Conservation (phyloP, 2,329 filamentous ascomycete species). For the Microdochium bolleyi region DNA sequence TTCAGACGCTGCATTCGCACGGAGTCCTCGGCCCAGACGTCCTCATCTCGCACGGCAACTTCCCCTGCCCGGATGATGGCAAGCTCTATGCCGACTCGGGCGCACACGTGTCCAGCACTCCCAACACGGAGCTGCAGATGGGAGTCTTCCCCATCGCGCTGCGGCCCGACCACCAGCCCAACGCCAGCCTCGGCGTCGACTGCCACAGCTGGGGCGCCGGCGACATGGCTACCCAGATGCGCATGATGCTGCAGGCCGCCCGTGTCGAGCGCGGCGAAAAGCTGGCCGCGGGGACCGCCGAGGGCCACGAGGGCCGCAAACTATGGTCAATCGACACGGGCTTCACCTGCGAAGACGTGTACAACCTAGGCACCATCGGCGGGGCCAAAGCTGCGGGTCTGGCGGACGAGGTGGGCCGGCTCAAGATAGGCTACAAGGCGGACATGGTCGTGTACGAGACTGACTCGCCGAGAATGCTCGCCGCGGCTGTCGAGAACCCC, state of each 20-base stretch:
- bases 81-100: conserved; percentile 22
- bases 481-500: conserved; percentile 7
- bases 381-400: conserved; percentile 33
- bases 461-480: conserved; percentile 6
- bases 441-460: conserved; percentile 39
- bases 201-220: conserved; percentile 21
- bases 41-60: conserved; percentile 30
- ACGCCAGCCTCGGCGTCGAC: conserved; percentile 23
- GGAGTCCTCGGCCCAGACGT: conserved; percentile 31
- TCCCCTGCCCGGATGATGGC: conserved; percentile 22
- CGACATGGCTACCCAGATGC: conserved; percentile 23
- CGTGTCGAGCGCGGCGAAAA: conserved; percentile 13
- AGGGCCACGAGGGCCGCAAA: conserved; percentile 3
- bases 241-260: conserved; percentile 17
- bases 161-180: conserved; percentile 15
- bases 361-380: conserved; percentile 39
- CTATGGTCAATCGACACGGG: conserved; percentile 16
- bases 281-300: conserved; percentile 8
- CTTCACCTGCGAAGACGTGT: conserved; percentile 30
- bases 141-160: conserved; percentile 27
- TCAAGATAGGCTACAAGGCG: conserved; percentile 35
- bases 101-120: conserved; percentile 32
- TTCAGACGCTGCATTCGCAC: conserved; percentile 19
- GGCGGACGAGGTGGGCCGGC: conserved; percentile 30
- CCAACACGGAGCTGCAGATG: conserved; percentile 44